Conservation (phyloP, 495 filamentous ascomycete genomes). For the Talaromyces liani region DNA sequence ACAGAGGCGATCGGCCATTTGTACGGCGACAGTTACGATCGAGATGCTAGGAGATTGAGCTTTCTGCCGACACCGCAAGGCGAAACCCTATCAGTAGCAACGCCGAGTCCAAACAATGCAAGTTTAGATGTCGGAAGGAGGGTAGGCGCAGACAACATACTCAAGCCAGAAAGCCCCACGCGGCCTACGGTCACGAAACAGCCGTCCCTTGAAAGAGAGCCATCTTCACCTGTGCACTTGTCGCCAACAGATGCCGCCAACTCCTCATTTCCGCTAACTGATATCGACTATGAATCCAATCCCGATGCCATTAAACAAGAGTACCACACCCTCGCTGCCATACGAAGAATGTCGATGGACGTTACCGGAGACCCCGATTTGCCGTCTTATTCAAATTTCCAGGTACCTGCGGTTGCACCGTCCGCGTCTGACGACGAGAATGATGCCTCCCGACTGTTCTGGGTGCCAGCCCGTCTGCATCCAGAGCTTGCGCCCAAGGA, state of each 20-base stretch:
- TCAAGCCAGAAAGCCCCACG: background rate
- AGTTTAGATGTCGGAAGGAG: background rate
- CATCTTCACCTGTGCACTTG: constrained; percentile 51
- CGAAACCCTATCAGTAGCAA: constrained; percentile 36
- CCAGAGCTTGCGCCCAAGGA: constrained; percentile 93
- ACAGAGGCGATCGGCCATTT: constrained; percentile 95
- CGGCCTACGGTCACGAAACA: constrained; percentile 7
- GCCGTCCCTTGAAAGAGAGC: constrained; percentile 3
- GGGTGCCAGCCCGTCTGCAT: constrained; percentile 92
- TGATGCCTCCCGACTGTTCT: constrained; percentile 82
- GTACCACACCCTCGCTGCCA: constrained; percentile 87
- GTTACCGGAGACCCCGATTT: constrained; percentile 91
- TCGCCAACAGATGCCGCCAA: constrained; percentile 61
- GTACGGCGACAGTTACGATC: constrained; percentile 79
- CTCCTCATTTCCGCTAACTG: constrained; percentile 74
- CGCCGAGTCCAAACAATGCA: constrained; percentile 34
- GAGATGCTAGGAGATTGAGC: constrained; percentile 55
- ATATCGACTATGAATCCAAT: constrained; percentile 87
- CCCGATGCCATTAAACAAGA: constrained; percentile 92
- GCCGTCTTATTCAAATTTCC: constrained; percentile 61
- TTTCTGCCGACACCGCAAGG: constrained; percentile 51
- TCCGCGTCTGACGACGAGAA: constrained; percentile 69
- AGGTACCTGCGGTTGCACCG: constrained; percentile 66
- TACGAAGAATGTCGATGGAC: constrained; percentile 98
- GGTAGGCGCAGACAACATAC: background rate